Conservation (phyloP, 2,329 filamentous ascomycete genomes). For the Colletotrichum chrysophilum region DNA sequence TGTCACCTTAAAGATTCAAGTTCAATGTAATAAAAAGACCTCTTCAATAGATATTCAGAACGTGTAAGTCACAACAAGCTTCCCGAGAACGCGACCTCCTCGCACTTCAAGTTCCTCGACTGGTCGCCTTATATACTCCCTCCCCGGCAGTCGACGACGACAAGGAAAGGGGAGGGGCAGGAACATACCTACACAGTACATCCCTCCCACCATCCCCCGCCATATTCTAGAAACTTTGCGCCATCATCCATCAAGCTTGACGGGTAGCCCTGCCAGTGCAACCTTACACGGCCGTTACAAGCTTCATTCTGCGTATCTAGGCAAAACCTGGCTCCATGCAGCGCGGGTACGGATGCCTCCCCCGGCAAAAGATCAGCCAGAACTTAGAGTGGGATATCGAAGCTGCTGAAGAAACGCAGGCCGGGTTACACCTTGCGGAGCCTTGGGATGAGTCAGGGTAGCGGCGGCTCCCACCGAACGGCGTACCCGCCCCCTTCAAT, state of each 20-base stretch:
- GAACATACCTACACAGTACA: neutral
- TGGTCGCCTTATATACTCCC: neutral
- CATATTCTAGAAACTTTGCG: neutral
- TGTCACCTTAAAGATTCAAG: neutral
- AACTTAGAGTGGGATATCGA: neutral
- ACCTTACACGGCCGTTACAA: neutral
- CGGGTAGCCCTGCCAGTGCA: neutral
- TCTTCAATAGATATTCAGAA: neutral
- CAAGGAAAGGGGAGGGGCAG: neutral
- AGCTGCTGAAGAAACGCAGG: neutral
- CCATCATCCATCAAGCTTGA: neutral
- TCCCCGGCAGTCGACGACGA: neutral
- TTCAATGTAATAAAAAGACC: neutral
- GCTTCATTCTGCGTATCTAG: neutral
- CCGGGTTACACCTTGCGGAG: neutral
- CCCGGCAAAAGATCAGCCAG: neutral
- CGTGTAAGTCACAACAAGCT: neutral
- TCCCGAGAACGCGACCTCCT: neutral
- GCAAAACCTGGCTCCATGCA: neutral
- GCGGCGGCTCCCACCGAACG: neutral
- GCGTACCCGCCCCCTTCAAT: neutral
- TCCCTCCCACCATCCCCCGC: neutral
- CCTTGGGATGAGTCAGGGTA: neutral
- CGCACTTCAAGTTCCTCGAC: neutral
- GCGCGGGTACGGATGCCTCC: neutral